A percentile compares a stretch with the other conserved stretches of the same genome.
phyloP scores from a whole-genome alignment of 305 asterid species.

The Fraxinus sp. region DNA sequence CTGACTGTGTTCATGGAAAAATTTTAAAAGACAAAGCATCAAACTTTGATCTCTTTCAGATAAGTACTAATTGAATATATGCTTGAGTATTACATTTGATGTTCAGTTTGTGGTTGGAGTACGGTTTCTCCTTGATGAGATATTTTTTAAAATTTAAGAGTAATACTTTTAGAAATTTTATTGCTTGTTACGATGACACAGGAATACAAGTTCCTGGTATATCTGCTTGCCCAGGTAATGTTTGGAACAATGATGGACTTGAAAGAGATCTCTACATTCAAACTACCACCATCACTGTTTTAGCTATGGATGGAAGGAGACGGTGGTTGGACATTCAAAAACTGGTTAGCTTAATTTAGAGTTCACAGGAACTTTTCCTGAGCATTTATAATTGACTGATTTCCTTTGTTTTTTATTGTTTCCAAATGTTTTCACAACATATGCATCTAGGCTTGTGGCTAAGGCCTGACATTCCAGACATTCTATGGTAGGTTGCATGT shows the following conservation, averaged over 20 bases:
- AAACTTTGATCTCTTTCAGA: slow-evolving; percentile 4
- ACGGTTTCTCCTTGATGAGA: slow-evolving; percentile 14
- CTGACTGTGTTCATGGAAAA: not conserved
- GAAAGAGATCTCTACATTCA: slow-evolving; percentile 84
- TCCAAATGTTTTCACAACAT: not conserved
- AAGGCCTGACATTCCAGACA: not conserved
- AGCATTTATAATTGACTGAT: slow-evolving; percentile 16
- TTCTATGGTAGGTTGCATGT: not conserved
- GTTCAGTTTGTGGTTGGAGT: slow-evolving; percentile 16
- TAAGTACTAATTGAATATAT: slow-evolving; percentile 6
- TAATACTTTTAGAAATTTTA: slow-evolving; percentile 11
- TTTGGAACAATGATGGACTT: slow-evolving; percentile 84
- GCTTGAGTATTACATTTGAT: slow-evolving; percentile 18
- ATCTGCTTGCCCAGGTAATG: slow-evolving; percentile 64
- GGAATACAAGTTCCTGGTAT: slow-evolving; percentile 40
- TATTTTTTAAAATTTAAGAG: slow-evolving; percentile 22
- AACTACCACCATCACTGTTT: slow-evolving; percentile 69
- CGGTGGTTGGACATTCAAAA: slow-evolving; percentile 96
- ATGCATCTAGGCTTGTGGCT: slow-evolving; percentile 1
- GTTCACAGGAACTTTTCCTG: slow-evolving; percentile 21
- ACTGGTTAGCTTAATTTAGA: slow-evolving; percentile 61
- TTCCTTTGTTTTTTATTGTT: slow-evolving; percentile 13
- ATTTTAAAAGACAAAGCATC: not conserved
- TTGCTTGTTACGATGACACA: slow-evolving; percentile 35
- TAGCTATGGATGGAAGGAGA: slow-evolving; percentile 98